Base-by-base conservation (phyloP, 768 basidiomycete species). In the Rhodosporidiobolus sp. region DNA sequence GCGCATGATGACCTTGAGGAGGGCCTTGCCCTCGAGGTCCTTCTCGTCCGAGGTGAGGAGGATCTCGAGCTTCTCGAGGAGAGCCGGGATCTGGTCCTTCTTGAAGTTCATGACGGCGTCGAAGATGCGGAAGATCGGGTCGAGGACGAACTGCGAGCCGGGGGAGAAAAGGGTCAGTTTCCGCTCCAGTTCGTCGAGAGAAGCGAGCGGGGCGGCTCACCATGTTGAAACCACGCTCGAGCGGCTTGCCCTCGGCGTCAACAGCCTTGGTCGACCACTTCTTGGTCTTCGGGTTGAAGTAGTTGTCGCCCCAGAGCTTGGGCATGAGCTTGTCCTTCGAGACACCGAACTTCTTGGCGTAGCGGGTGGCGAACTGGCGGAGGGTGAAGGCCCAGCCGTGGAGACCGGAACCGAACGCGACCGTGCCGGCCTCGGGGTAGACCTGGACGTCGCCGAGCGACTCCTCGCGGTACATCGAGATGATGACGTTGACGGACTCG, bases 311-410 rank as follows among this genome's bases (percentile, higher is more conserved):
- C 96, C 96, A 99, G 58, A 99, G 88, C 84, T 90, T 94, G 72
- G 82, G 78, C 90, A 99, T 95, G 88, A 99, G 92, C 87, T 98
- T 98, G 76, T 91, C 90, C 85, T 94, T 94, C 84, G 94, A 91
- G 28, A 97, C 94, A 87, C 94, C 94, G 79, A 99, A 99, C 83
- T 92, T 97, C 87, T 97, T 98, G 76, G 91, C 87, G 83, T 99
- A 99, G 69, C 94, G 89, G 74, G 81, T 80, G 61, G 96, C 94
- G 82, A 99, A 99, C 82, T 98, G 92, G 80, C 94, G 92, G 80
- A 99, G 92, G 75, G 95, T 94, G 86, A 99, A 98, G 63, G 88
- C 94, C 96, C 96, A 99, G 78, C 96, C 96, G 84, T 99, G 96
- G 75, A 99, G 90, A 86, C 96, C 96, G 77, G 96, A 97, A 79